Conservation (phyloP, 495 filamentous ascomycete species). For the Talaromyces borbonicus region DNA sequence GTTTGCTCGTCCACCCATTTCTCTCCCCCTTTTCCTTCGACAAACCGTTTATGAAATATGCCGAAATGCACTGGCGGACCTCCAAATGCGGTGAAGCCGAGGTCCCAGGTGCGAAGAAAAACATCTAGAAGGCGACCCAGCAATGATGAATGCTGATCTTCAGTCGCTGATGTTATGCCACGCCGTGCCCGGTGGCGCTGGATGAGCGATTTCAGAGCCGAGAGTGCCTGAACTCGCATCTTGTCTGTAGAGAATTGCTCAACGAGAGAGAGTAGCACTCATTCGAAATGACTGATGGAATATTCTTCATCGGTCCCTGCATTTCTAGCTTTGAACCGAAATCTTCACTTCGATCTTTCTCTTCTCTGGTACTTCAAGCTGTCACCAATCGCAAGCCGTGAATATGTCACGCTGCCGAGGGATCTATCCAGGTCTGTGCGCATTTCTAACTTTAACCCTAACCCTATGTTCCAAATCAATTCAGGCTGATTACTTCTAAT, state of each 20-base stretch:
- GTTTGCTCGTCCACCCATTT: slow-evolving; percentile 71
- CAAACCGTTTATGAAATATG: slow-evolving; percentile 57
- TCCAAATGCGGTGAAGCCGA: slow-evolving; percentile 64
- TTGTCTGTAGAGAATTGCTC: background rate
- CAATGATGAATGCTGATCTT: background rate
- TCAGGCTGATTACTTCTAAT: too few relatives aligned
- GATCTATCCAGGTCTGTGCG: background rate
- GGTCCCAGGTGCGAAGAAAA: slow-evolving; percentile 49
- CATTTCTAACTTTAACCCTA: too few relatives aligned
- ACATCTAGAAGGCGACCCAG: slow-evolving; percentile 16
- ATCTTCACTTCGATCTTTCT: background rate
- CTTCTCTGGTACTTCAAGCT: background rate
- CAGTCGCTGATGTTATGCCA: background rate
- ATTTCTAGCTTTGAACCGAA: too few relatives aligned
- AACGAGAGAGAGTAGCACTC: background rate
- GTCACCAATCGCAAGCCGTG: background rate
- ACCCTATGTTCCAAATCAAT: too few relatives aligned
- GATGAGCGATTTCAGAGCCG: slow-evolving; percentile 1
- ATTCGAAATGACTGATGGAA: too few relatives aligned
- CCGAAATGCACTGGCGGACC: slow-evolving; percentile 65
- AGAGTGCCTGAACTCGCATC: background rate
- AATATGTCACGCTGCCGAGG: background rate
- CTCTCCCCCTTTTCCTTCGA: slow-evolving; percentile 36
- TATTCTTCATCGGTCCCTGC: too few relatives aligned
- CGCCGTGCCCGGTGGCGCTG: background rate